phyloP scores from a whole-genome alignment of 202 grass and related monocot species.

The Dendrocalamus latiflorus region DNA sequence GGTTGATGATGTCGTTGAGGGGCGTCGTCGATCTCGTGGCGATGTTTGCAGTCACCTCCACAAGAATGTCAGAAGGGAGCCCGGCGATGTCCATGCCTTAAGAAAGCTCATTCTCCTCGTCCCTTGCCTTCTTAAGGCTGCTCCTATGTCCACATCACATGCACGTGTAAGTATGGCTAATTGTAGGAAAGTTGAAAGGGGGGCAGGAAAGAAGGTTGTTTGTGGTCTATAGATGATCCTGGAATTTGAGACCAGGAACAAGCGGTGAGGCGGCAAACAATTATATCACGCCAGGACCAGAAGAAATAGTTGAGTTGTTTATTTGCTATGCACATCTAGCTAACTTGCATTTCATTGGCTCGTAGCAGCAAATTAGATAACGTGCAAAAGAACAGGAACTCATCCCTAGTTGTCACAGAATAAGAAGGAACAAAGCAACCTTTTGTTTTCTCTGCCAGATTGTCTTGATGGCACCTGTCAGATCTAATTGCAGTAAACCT shows the following conservation, averaged over 20 bases:
- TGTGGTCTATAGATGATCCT: constrained; percentile 32
- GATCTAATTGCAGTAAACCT: constrained; percentile 2
- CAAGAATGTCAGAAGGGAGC: constrained; percentile 36
- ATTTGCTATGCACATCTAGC: not conserved
- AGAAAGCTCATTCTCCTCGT: not conserved
- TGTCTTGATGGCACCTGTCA: not conserved
- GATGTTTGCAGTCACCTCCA: constrained; percentile 34
- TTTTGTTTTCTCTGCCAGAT: not conserved
- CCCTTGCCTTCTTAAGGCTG: constrained; percentile 27
- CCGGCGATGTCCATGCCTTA: constrained; percentile 19
- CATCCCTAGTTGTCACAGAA: not conserved
- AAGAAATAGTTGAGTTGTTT: constrained; percentile 8
- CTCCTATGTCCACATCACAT: not conserved
- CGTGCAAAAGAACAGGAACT: not conserved
- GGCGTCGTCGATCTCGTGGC: constrained; percentile 10
- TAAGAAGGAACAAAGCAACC: not conserved
- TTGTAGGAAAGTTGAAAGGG: constrained; percentile 23
- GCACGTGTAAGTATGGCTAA: constrained; percentile 28
- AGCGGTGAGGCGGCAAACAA: constrained; percentile 2
- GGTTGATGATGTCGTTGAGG: constrained; percentile 20
- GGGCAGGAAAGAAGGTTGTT: constrained; percentile 24
- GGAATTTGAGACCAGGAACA: constrained; percentile 7
- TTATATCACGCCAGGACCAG: not conserved
- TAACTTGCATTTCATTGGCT: not conserved
- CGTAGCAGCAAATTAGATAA: not conserved